phyloP scores from a whole-genome alignment of 2,329 filamentous ascomycete species.

The Talaromyces sp. region DNA sequence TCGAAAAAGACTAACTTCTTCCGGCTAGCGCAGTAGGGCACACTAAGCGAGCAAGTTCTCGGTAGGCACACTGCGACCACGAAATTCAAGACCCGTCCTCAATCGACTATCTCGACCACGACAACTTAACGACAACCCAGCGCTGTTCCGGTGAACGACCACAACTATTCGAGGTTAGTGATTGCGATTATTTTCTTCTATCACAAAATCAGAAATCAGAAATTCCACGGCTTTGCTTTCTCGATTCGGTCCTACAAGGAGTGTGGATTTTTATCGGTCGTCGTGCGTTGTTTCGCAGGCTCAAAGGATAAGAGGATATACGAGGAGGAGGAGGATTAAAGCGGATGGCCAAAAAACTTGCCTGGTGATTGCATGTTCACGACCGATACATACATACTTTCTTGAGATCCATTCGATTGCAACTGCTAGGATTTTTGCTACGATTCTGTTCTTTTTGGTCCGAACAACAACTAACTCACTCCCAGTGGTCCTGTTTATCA shows the following conservation, averaged over 20 bases:
- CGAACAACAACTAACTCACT: slow-evolving; percentile 11
- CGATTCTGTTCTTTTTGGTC: background rate
- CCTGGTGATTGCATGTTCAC: slow-evolving; percentile 7
- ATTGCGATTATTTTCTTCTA: slow-evolving; percentile 19
- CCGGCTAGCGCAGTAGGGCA: slow-evolving; percentile 42
- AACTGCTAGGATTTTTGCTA: background rate
- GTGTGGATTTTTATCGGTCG: slow-evolving; percentile 20
- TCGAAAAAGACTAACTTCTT: slow-evolving; percentile 17
- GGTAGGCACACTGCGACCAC: slow-evolving; percentile 41
- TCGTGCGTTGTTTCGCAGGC: slow-evolving; percentile 8
- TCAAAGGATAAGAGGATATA: slow-evolving; percentile 2
- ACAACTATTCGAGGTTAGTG: slow-evolving; percentile 47
- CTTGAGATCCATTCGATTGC: slow-evolving; percentile 1
- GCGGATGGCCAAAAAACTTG: background rate
- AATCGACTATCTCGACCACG: slow-evolving; percentile 38
- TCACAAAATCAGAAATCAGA: background rate
- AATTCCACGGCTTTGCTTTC: slow-evolving; percentile 22
- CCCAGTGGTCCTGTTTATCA: slow-evolving; percentile 53
- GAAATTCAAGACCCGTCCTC: slow-evolving; percentile 45
- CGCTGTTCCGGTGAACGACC: slow-evolving; percentile 47
- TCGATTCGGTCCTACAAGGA: slow-evolving; percentile 27
- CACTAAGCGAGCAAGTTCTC: slow-evolving; percentile 43
- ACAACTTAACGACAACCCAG: slow-evolving; percentile 40
- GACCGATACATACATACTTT: slow-evolving; percentile 9
- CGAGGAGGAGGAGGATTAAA: background rate